Conservation (phyloP, 1,284 basidiomycete species). For the Stereum hirsutum region DNA sequence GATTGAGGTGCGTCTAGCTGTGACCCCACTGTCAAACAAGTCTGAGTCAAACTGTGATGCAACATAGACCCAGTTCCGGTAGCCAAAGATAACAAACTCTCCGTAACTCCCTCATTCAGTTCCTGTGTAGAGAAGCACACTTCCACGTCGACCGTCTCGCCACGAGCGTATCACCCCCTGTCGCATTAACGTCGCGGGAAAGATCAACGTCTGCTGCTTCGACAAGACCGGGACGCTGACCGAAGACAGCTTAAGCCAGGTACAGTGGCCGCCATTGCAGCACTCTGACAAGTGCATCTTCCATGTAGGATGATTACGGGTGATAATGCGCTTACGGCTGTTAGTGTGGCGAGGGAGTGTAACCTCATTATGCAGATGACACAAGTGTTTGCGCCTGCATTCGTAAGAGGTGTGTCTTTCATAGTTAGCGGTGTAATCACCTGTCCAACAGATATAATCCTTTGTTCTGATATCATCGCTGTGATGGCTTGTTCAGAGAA, state of each 20-base stretch:
- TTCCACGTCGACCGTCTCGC: no score
- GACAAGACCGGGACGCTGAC: constrained; percentile 99
- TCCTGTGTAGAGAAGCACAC: no score
- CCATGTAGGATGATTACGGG: constrained; percentile 98
- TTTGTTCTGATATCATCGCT: no score
- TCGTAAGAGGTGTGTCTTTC: constrained; percentile 74
- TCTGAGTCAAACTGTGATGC: no score
- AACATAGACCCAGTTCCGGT: no score
- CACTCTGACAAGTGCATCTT: constrained; percentile 83
- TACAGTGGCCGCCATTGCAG: constrained; percentile 87
- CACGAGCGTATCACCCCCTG: constrained; percentile 97
- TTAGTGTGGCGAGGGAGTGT: constrained; percentile 95
- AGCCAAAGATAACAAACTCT: no score
- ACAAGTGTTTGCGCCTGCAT: constrained; percentile 86
- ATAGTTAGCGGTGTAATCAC: no score
- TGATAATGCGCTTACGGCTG: constrained; percentile 94
- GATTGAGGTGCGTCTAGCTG: no score
- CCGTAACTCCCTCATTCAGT: no score
- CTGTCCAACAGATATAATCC: no score
- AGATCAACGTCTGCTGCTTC: constrained; percentile 97
- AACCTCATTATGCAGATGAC: constrained; percentile 83
- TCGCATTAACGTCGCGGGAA: constrained; percentile 93
- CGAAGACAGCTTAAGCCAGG: constrained; percentile 94
- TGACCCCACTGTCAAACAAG: no score
- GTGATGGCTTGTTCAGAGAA: constrained; percentile 52